Evolutionary conservation across 441 rosid species (phyloP), one percentile per base, ranked within the genome.

Genomic region (Adansonia madagascariensis): DNA sequence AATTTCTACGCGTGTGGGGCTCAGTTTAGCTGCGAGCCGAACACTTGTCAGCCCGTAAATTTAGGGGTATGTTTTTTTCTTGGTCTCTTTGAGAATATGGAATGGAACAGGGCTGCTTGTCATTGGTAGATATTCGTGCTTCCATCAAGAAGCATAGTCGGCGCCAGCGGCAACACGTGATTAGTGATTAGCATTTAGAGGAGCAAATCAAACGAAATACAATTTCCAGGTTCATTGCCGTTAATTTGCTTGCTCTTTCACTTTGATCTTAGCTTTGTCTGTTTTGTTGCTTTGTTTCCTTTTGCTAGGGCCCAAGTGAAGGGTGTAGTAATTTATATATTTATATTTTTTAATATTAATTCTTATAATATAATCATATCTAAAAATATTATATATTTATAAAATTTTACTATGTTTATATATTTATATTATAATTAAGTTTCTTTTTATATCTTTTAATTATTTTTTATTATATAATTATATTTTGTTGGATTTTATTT

Each of bases 1-100:
- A 15, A 49, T 66, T 75, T 43, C 35, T 44, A 31, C 9, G 8
- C 46, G 71, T 27, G 80, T 81, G 83, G 81, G 81, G 82, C 31
- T 75, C 78, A 12, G 3, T 10, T 46, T 0, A 39, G 31, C 53
- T 82, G 6, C 6, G 41, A 79, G 6, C 81, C 86, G 76, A 4
- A 72, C 89, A 83, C 82, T 76, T 80, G 80, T 66, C 57, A 5
- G n/a, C 2, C 9, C 17, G 8, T 15, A 5, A 27, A 35, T 15
- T 27, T 1, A 0, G 56, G 60, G 15, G 47, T 47, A 14, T 71
- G 49, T 39, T 71, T 17, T 15, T 22, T 59, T 44, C 2, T 12
- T 8, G 4, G n/a, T n/a, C 50, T 18, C 46, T n/a, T 63, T 3
- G 39, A 14, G 11, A 27, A 24, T 1, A 5, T 2, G 1, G 24